Percentiles rank a stretch among this genome's conserved stretches.
These are phyloP conservation scores for Saxispiralis lemnorum DNA, from an alignment of 495 filamentous ascomycete species.

Conservation along the genomic window DNA sequence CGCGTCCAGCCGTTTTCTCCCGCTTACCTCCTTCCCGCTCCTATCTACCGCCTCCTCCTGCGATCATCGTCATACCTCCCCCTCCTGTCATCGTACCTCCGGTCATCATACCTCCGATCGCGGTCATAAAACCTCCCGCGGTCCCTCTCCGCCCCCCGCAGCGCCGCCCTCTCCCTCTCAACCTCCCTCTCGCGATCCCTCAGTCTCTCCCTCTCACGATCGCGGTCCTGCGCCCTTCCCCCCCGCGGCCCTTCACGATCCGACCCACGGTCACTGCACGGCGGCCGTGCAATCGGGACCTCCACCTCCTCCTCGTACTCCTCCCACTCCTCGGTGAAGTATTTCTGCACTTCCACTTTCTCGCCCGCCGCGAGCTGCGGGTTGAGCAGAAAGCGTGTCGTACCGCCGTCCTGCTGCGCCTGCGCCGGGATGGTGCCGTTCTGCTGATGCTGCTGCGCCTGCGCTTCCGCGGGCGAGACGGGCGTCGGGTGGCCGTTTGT, in stretches of 20 bases:
- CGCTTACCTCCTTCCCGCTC: neutral
- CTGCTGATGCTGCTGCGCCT: slow-evolving; percentile 3
- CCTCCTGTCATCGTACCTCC: slow-evolving; percentile 10
- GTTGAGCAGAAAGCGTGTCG: slow-evolving; percentile 82
- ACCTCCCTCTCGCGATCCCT: slow-evolving; percentile 7
- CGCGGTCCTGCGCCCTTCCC: neutral
- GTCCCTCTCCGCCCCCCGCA: neutral
- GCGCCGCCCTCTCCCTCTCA: slow-evolving; percentile 5
- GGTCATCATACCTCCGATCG: slow-evolving; percentile 9
- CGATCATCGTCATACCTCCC: slow-evolving; percentile 7
- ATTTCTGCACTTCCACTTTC: slow-evolving; percentile 44
- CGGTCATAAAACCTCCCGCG: slow-evolving; percentile 2
- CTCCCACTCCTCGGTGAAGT: slow-evolving; percentile 60
- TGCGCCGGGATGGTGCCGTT: neutral
- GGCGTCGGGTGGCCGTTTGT: slow-evolving; percentile 18
- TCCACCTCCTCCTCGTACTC: slow-evolving; percentile 55
- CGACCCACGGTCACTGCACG: neutral
- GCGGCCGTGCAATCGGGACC: slow-evolving; percentile 14
- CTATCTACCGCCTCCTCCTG: neutral
- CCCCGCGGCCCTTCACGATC: neutral
- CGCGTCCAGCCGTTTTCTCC: too few relatives aligned
- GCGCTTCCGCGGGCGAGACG: slow-evolving; percentile 7
- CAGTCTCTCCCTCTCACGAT: slow-evolving; percentile 4
- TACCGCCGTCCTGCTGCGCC: slow-evolving; percentile 30
- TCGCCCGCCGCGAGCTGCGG: slow-evolving; percentile 56